These are phyloP conservation scores for Colletotrichum kahawae DNA, from an alignment of 2,329 filamentous ascomycete species.

Conservation along the genomic window DNA sequence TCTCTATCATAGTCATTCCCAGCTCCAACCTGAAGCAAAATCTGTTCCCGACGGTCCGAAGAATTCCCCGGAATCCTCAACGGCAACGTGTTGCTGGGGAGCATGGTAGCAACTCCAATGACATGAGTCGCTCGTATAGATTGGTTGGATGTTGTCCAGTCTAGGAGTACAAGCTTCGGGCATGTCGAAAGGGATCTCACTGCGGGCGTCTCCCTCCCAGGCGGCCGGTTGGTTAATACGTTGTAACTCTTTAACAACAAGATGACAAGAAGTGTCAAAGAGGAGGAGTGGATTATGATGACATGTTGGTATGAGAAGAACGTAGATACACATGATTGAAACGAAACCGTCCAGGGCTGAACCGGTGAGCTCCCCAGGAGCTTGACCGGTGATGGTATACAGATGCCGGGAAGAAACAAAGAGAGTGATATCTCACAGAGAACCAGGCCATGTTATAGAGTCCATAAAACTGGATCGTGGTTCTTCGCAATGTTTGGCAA, in stretches of 20 bases:
- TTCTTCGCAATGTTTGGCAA: not conserved
- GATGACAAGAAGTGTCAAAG: not conserved
- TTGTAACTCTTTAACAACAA: not conserved
- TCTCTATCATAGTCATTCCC: rapidly evolving
- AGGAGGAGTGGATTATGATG: not conserved
- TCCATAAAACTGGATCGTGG: not conserved
- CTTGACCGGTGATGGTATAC: not conserved
- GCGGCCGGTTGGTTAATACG: not conserved
- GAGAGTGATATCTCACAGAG: not conserved
- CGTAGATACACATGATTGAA: not conserved
- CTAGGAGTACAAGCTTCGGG: rapidly evolving
- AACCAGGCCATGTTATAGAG: not conserved
- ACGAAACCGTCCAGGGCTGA: not conserved
- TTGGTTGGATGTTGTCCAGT: not conserved
- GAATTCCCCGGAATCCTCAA: rapidly evolving
- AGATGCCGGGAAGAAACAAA: not conserved
- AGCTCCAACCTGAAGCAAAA: not conserved
- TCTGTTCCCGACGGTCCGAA: not conserved
- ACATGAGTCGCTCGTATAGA: not conserved
- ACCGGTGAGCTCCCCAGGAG: not conserved
- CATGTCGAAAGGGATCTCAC: not conserved
- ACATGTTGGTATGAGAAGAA: not conserved
- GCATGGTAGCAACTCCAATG: not conserved
- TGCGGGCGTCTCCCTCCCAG: not conserved
- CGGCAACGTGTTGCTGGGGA: not conserved